Evolutionary conservation across 768 basidiomycete species (phyloP), one percentile per base, ranked within the genome.

Genomic region (Lactifluus hygrophoroides): DNA sequence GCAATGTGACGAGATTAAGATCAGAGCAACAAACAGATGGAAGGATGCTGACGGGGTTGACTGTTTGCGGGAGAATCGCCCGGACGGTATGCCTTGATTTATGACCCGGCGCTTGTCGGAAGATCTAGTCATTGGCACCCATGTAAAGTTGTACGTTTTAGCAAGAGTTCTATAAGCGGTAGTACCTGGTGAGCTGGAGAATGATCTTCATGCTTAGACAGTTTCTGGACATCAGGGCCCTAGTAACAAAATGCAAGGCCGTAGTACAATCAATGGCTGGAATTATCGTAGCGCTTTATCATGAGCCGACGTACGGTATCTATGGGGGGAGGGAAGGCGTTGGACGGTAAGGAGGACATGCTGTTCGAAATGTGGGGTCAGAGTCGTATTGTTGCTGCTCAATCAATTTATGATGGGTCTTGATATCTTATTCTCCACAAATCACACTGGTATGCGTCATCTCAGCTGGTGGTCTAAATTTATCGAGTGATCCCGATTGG

Each of bases 131-230:
- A 49, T 47, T 44, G 30, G 50, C 13, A 32, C 23, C n/a, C 19
- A 27, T 7, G 14, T 42, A 19, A n/a, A 44, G 57, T 57, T 14
- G n/a, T n/a, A n/a, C n/a, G n/a, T n/a, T n/a, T n/a, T n/a, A n/a
- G n/a, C n/a, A n/a, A n/a, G n/a, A n/a, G n/a, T n/a, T n/a, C n/a
- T n/a, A n/a, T n/a, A n/a, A n/a, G n/a, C n/a, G n/a, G n/a, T n/a
- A 25, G 44, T 66, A 87, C 90, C 76, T 84, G 83, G 70, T 94
- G 92, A 9, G 91, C 91, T 72, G 93, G 90, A 1, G 91, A 93
- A 53, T 93, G 87, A 61, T 84, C 81, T 69, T 94, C 92, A 54
- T 86, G 80, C 65, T 77, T 84, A 72, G 80, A 78, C 57, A 81
- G 79, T 64, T 78, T 84, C 70, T 88, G 80, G 38, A 77, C 83